These are phyloP conservation scores for Rubroshorea leprosula DNA, from an alignment of 345 rosid species.

Conservation along the genomic window DNA sequence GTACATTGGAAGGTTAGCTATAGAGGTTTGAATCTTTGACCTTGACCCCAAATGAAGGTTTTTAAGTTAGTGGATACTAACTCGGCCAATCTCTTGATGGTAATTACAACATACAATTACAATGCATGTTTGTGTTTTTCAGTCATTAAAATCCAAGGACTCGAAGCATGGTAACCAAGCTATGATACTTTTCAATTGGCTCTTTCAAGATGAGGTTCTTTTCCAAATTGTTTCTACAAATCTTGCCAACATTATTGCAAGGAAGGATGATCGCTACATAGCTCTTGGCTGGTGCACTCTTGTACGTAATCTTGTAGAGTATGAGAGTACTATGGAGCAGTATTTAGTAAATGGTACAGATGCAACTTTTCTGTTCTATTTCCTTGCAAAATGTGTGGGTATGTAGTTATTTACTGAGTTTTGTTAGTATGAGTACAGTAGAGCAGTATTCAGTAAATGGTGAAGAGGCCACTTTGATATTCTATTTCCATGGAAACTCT, in stretches of 20 bases:
- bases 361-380: constrained; percentile 1
- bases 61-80: too few relatives aligned
- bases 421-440: too few relatives aligned
- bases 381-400: constrained; percentile 1
- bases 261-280: constrained; percentile 62
- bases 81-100: too few relatives aligned
- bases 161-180: constrained; percentile 43
- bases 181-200: constrained; percentile 56
- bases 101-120: too few relatives aligned
- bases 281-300: constrained; percentile 84
- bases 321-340: constrained; percentile 39
- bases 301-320: constrained; percentile 54
- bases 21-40: too few relatives aligned
- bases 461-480: too few relatives aligned
- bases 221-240: constrained; percentile 42
- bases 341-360: constrained; percentile 46
- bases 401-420: too few relatives aligned
- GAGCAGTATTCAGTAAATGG: too few relatives aligned
- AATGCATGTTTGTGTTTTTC: too few relatives aligned
- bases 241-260: constrained; percentile 38
- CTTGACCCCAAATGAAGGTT: too few relatives aligned
- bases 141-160: constrained; percentile 60
- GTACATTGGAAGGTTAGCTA: too few relatives aligned
- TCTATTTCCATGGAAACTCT: too few relatives aligned
- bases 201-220: constrained; percentile 61